These are phyloP conservation scores for Pestalotiopsis sp. DNA, from an alignment of 2,329 filamentous ascomycete species.

Conservation along the genomic window DNA sequence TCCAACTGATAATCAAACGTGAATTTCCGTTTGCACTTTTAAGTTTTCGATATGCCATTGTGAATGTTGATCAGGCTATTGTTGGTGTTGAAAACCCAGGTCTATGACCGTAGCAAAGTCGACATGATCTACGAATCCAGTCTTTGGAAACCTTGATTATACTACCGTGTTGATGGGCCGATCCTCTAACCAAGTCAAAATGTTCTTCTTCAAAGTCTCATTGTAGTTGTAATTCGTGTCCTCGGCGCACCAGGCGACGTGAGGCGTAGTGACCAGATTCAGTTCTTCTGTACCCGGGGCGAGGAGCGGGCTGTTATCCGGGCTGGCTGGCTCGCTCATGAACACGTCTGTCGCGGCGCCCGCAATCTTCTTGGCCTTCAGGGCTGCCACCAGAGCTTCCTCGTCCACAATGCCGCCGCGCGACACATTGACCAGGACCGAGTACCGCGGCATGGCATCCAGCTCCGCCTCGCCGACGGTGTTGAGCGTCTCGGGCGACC, in stretches of 20 bases:
- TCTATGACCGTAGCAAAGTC: not conserved
- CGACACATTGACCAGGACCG: slow-evolving; percentile 33
- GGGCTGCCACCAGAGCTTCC: slow-evolving; percentile 26
- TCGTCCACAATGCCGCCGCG: slow-evolving; percentile 35
- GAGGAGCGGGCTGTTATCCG: slow-evolving; percentile 24
- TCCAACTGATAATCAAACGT: slow-evolving; percentile 10
- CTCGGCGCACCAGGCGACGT: slow-evolving; percentile 32
- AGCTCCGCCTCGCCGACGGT: slow-evolving; percentile 28
- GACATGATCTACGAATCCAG: not conserved
- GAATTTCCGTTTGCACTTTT: slow-evolving; percentile 3
- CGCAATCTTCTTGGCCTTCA: slow-evolving; percentile 28
- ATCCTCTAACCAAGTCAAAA: slow-evolving; percentile 25
- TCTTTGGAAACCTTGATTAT: not conserved
- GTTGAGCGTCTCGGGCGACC: slow-evolving; percentile 29
- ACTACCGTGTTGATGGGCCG: slow-evolving; percentile 10
- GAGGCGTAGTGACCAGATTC: slow-evolving; percentile 33
- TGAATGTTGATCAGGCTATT: not conserved
- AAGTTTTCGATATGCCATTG: not conserved
- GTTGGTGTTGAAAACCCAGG: too few species aligned
- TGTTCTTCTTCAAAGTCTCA: slow-evolving; percentile 24
- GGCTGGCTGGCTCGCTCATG: slow-evolving; percentile 27
- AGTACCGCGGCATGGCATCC: slow-evolving; percentile 23
- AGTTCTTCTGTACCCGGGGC: slow-evolving; percentile 24
- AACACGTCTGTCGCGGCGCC: slow-evolving; percentile 33
- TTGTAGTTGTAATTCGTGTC: slow-evolving; percentile 31